Evolutionary conservation across 2,329 filamentous ascomycete species (phyloP), one percentile per base, ranked within the genome.

Genomic region (Blastomyces silverae): DNA sequence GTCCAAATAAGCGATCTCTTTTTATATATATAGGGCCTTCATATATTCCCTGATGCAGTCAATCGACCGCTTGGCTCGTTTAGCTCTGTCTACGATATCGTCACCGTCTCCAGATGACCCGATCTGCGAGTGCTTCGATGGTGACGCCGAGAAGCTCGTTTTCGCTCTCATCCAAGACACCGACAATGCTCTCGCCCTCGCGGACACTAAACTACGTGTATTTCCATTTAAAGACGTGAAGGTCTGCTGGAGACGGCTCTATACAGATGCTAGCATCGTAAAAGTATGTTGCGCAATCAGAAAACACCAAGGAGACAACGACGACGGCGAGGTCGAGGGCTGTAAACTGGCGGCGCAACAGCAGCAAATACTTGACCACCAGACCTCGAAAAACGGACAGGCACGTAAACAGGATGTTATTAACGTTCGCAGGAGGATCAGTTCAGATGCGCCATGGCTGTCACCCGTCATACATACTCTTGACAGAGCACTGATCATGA

Each of bases 401-500:
- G 61, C 69, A 42, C 22, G 34, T 15, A 11, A 58, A 11, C 25
- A 48, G 3, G 66, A 52, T 44, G 44, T 63, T 46, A 46, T 20
- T 17, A 42, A 63, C 64, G 64, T 10, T 63, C 66, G 2, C 64
- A 64, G 48, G 60, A 66, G 22, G 28, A 68, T 73, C 34, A 61
- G 67, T 42, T 48, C 69, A 50, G 60, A 69, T 8, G 67, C 70
- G 44, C 70, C 77, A 42, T 85, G 81, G 76, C 72, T 92, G 3
- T 81, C 84, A 44, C 74, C 80, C 1, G 79, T 89, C 1, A 83
- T 96, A 44, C 81, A 82, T 63, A 77, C 82, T 0, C 81, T 97
- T 1, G 92, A 97, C 71, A 86, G 87, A 74, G 87, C 89, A 0
- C 76, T 95, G 56, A 90, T 96, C 57, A 83, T 92, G 63, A 85